Evolutionary conservation across 2,329 filamentous ascomycete genomes (phyloP).

Genomic region (Lasiodiplodia citricola): DNA sequence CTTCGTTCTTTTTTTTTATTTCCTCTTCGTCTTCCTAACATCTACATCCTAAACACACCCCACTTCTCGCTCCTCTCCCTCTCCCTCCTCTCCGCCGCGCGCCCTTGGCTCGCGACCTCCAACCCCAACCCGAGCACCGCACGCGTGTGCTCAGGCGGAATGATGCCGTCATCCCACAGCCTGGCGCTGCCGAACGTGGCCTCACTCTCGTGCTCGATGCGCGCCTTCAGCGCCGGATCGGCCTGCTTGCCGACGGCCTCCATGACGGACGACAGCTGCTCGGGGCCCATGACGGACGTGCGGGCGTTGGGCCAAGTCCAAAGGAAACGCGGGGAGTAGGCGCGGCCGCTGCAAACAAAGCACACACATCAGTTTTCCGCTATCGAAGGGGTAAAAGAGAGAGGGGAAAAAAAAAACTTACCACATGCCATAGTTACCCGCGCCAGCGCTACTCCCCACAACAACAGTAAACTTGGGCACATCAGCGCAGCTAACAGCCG

Average conservation of each 20-base stretch:
- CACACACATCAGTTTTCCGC: background rate
- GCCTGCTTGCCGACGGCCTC: slow-evolving; percentile 85
- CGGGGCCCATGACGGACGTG: slow-evolving; percentile 93
- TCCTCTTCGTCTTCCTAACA: background rate
- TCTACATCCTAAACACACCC: slow-evolving; percentile 49
- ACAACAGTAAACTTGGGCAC: slow-evolving; percentile 98
- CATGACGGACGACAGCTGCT: slow-evolving; percentile 93
- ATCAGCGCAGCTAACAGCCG: slow-evolving; percentile 89
- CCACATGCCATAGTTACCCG: slow-evolving; percentile 98
- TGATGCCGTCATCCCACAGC: slow-evolving; percentile 73
- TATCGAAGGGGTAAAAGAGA: slow-evolving; percentile 8
- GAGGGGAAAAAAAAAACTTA: slow-evolving; percentile 43
- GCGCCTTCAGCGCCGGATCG: slow-evolving; percentile 78
- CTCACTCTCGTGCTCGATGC: slow-evolving; percentile 90
- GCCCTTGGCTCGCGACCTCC: slow-evolving; percentile 48
- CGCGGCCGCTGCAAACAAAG: slow-evolving; percentile 67
- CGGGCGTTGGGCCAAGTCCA: slow-evolving; percentile 99
- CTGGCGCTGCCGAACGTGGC: slow-evolving; percentile 86
- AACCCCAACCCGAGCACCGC: slow-evolving; percentile 55
- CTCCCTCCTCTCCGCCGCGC: slow-evolving; percentile 42
- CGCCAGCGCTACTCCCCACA: slow-evolving; percentile 89
- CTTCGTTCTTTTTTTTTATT: too few species aligned
- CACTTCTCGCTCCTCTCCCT: slow-evolving; percentile 42
- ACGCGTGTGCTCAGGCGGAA: slow-evolving; percentile 56
- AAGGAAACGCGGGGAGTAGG: slow-evolving; percentile 87